phyloP scores from a whole-genome alignment of 495 filamentous ascomycete genomes.

The Penicillium samsonianum region DNA sequence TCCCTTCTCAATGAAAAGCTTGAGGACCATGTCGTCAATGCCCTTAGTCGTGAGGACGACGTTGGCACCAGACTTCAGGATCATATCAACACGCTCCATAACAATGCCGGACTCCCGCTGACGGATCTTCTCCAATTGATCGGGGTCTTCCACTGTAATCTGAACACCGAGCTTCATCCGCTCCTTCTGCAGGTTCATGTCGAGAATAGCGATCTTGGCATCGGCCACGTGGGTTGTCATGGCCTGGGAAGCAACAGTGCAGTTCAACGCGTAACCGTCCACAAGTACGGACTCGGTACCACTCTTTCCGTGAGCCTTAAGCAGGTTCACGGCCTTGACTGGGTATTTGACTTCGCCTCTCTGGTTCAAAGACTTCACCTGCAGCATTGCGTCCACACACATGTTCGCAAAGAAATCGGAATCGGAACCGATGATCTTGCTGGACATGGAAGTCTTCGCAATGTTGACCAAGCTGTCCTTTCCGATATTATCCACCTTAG shows the following conservation, averaged over 20 bases:
- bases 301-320: conserved; percentile 97
- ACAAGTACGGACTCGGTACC: conserved; percentile 85
- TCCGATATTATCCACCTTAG: conserved; percentile 88
- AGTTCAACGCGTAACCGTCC: conserved; percentile 97
- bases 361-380: conserved; percentile 91
- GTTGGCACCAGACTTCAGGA: conserved; percentile 95
- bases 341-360: conserved; percentile 91
- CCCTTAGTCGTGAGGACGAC: conserved; percentile 97
- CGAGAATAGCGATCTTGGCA: conserved; percentile 94
- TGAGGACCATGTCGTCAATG: conserved; percentile 94
- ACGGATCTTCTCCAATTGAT: conserved; percentile 95
- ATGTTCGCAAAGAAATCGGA: conserved; percentile 97
- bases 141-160: conserved; percentile 95
- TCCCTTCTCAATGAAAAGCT: conserved; percentile 91
- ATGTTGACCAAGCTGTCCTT: conserved; percentile 90
- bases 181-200: conserved; percentile 98
- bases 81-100: conserved; percentile 92
- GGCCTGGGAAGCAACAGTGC: conserved; percentile 96
- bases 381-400: conserved; percentile 94
- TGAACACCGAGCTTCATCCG: conserved; percentile 99
- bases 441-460: conserved; percentile 98
- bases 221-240: conserved; percentile 93
- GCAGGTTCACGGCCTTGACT: conserved; percentile 97
- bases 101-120: conserved; percentile 90
- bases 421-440: conserved; percentile 96